A percentile compares a stretch with the other conserved stretches of the same genome.
phyloP scores from a whole-genome alignment of 1,284 basidiomycete species.

The Irpex rosettiformis region DNA sequence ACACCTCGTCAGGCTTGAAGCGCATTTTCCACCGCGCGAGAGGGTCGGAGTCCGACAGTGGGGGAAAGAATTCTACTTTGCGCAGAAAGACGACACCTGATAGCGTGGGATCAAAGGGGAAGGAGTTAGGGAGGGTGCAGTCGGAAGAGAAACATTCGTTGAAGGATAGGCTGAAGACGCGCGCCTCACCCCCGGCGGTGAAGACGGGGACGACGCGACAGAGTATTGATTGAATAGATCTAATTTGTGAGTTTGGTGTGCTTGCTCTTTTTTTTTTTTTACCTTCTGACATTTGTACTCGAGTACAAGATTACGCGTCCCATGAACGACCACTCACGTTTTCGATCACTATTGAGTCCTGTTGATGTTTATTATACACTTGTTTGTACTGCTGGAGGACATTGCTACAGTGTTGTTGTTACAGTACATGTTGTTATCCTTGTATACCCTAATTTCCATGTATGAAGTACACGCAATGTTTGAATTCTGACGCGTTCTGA shows the following conservation, averaged over 20 bases:
- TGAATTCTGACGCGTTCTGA: neutral
- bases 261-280: neutral
- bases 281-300: neutral
- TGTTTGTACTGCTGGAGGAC: neutral
- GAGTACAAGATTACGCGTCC: neutral
- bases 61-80: conserved; percentile 8
- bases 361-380: neutral
- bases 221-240: conserved; percentile 30
- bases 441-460: neutral
- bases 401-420: conserved; percentile 4
- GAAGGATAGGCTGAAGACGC: conserved; percentile 9
- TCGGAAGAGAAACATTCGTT: conserved; percentile 29
- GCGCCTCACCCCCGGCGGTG: conserved; percentile 17
- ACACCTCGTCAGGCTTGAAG: conserved; percentile 22
- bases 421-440: conserved; percentile 1
- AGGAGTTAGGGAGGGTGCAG: conserved; percentile 19
- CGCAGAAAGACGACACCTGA: conserved; percentile 8
- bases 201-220: conserved; percentile 32
- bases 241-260: neutral
- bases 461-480: neutral
- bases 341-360: neutral
- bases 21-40: conserved; percentile 21
- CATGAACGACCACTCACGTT: neutral
- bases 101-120: conserved; percentile 8
- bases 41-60: conserved; percentile 9